Conservation (phyloP, 2,329 filamentous ascomycete species). For the Colletotrichum sp. region DNA sequence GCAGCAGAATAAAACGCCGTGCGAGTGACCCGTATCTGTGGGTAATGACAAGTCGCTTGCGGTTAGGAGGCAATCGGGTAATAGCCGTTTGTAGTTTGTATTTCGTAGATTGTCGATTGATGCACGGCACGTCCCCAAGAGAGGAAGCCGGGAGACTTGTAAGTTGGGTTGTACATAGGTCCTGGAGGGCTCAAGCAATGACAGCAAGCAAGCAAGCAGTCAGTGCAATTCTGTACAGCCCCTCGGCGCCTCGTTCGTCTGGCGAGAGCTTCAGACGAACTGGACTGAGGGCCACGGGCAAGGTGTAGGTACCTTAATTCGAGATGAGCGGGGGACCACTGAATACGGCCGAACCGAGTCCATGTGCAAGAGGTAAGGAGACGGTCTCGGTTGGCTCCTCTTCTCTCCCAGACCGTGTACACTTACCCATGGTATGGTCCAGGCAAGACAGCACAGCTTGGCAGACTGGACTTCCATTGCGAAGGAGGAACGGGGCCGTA, state of each 20-base stretch:
- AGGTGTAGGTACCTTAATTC: background rate
- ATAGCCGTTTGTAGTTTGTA: background rate
- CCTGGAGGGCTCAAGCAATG: background rate
- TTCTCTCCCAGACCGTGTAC: background rate
- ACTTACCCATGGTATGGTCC: background rate
- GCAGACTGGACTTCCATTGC: background rate
- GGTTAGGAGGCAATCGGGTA: background rate
- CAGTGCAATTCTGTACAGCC: conserved; percentile 1
- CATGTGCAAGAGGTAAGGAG: background rate
- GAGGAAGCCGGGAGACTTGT: background rate
- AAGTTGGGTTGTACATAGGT: no score
- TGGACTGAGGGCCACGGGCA: background rate
- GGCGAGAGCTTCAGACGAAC: background rate
- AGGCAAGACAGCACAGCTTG: background rate
- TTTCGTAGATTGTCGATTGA: background rate
- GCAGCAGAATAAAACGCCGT: conserved; percentile 12
- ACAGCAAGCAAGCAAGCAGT: background rate
- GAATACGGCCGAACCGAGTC: background rate
- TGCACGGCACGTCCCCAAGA: conserved; percentile 8
- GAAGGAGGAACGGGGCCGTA: background rate
- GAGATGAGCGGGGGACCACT: background rate
- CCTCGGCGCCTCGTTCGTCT: conserved; percentile 15
- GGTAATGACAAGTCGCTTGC: conserved; percentile 1
- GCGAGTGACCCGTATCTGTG: conserved; percentile 2
- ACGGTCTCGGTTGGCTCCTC: background rate